A percentile compares a stretch with the other conserved stretches of the same genome.
phyloP scores from a whole-genome alignment of 768 basidiomycete genomes.

The Xerocomus spinulosus region DNA sequence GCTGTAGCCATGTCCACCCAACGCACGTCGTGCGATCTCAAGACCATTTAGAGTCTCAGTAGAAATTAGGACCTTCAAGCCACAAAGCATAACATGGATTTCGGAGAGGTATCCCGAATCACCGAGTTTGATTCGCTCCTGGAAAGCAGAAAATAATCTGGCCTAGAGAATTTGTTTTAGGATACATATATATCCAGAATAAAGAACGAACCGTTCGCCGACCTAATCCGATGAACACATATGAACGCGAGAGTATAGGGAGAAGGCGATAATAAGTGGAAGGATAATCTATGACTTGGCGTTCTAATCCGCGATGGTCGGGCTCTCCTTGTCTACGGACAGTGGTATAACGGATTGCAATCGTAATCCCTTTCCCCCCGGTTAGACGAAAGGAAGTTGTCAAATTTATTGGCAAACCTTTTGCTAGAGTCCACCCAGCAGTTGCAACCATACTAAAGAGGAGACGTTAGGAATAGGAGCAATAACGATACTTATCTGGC shows the following conservation, averaged over 20 bases:
- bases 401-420: conserved; percentile 40
- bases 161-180: conserved; percentile 34
- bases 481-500: not conserved
- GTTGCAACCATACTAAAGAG: conserved; percentile 54
- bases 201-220: conserved; percentile 46
- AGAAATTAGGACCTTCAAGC: conserved; percentile 59
- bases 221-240: conserved; percentile 65
- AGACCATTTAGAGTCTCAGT: conserved; percentile 51
- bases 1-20: conserved; percentile 79
- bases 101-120: conserved; percentile 64
- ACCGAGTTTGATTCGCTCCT: conserved; percentile 45
- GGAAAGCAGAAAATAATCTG: conserved; percentile 47
- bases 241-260: conserved; percentile 63
- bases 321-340: conserved; percentile 64
- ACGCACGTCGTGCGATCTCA: conserved; percentile 60
- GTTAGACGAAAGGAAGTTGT: not conserved
- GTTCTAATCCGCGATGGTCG: conserved; percentile 51
- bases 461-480: not conserved
- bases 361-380: conserved; percentile 44
- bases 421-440: conserved; percentile 62
- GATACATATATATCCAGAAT: not conserved
- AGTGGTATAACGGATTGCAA: conserved; percentile 67
- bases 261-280: conserved; percentile 68
- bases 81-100: conserved; percentile 66
- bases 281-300: conserved; percentile 68